Evolutionary conservation across 2,329 filamentous ascomycete genomes (phyloP), one percentile per base, ranked within the genome.

Genomic region (Xylaria sp.): DNA sequence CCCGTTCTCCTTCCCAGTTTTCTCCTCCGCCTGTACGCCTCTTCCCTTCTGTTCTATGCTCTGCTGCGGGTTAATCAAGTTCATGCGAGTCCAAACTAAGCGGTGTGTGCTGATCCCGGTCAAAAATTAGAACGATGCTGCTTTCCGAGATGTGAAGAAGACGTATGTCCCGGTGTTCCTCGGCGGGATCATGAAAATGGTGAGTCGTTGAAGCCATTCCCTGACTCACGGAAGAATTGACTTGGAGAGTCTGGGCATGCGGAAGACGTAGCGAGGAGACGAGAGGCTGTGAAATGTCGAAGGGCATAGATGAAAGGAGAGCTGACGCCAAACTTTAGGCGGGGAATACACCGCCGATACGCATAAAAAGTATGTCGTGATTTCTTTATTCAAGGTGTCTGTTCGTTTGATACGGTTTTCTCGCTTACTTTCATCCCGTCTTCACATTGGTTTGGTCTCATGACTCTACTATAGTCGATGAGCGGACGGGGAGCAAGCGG

Each of bases 151-250:
- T 3, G 77, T 75, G 43, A 71, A 76, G 5, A 71, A 81, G 58
- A 78, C 73, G 0, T 80, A 79, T 56, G 73, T 81, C 12, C 81
- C 80, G 57, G 77, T 82, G 36, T 79, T 81, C 60, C 73, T 82
- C 2, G 78, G 79, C 2, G 79, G 80, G 0, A 66, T 81, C 30
- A 79, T 81, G 76, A 78, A 80, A 39, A 76, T 76, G 53, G 78
- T 80, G 60, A 56, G 73, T 63, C 9, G 32, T 3, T 9, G n/a
- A 8, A 4, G 4, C 4, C 23, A 2, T 6, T 20, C 4, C 20
- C 7, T 9, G 46, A 3, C 13, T 30, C 25, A 18, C 30, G 15
- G 45, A 25, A 23, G 18, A 1, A 25, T 25, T 25, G 4, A 10
- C 43, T n/a, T 25, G 10, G 18, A 20, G 39, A n/a, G 39, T 9